A percentile compares a stretch with the other conserved stretches of the same genome.
Conservation (phyloP, 192 early-diverging fungal genomes). For the Umbelopsis ramanniana region DNA sequence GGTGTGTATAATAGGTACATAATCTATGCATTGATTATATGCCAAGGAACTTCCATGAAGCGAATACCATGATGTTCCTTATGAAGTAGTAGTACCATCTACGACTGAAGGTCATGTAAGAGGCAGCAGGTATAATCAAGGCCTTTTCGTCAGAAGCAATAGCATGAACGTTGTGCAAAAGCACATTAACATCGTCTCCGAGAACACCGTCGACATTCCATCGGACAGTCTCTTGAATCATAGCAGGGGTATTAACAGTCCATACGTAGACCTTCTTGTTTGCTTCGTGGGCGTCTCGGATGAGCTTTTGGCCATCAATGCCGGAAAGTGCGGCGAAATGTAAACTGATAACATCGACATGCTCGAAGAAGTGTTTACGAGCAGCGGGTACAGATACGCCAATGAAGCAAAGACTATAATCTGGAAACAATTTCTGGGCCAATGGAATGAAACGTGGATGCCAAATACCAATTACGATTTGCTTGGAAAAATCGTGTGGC, state of each 20-base stretch:
- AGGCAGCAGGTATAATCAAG: not conserved
- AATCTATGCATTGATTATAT: not conserved
- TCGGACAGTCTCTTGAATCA: conserved; percentile 45
- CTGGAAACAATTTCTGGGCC: conserved; percentile 46
- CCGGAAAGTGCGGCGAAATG: conserved; percentile 44
- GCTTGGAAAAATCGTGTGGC: conserved; percentile 43
- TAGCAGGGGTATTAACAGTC: conserved; percentile 51
- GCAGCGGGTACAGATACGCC: conserved; percentile 52
- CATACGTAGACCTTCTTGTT: conserved; percentile 53
- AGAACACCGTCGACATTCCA: conserved; percentile 56
- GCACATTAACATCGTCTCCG: conserved; percentile 45
- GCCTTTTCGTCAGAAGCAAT: not conserved
- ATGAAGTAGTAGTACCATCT: conserved; percentile 27
- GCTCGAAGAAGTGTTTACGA: conserved; percentile 39
- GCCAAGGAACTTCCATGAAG: conserved; percentile 33
- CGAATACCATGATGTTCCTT: conserved; percentile 15
- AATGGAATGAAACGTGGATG: conserved; percentile 52
- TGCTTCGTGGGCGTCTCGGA: conserved; percentile 51
- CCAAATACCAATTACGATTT: conserved; percentile 59
- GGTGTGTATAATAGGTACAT: not conserved
- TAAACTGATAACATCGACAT: conserved; percentile 49
- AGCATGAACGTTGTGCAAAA: conserved; percentile 30
- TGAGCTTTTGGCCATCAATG: conserved; percentile 46
- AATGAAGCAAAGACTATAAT: conserved; percentile 53
- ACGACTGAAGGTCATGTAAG: not conserved